These are phyloP conservation scores for Lactuca saligna DNA, from an alignment of 129 eudicot genomes.

Conservation along the genomic window DNA sequence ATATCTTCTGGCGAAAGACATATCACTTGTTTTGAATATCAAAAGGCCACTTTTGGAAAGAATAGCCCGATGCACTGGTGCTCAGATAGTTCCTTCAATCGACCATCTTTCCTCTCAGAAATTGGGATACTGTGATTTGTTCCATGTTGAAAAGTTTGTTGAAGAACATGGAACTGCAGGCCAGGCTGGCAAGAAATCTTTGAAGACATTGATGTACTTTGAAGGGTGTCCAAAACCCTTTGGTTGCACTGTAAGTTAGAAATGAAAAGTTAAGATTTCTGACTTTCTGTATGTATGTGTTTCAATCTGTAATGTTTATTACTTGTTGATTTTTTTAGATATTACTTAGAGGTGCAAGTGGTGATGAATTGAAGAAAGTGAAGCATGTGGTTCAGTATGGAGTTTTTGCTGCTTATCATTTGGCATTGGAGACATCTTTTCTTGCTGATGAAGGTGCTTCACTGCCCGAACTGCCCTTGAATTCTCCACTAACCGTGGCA, in stretches of 20 bases:
- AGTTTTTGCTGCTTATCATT: slow-evolving; percentile 94
- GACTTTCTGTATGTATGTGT: not conserved
- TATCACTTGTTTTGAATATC: slow-evolving; percentile 91
- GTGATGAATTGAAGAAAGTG: slow-evolving; percentile 95
- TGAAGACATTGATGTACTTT: slow-evolving; percentile 93
- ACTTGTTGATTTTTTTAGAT: slow-evolving; percentile 47
- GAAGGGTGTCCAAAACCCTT: slow-evolving; percentile 99
- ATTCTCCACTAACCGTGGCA: slow-evolving; percentile 73
- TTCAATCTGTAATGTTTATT: not conserved
- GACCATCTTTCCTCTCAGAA: slow-evolving; percentile 88
- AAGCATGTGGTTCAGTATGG: slow-evolving; percentile 95
- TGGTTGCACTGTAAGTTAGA: slow-evolving; percentile 89
- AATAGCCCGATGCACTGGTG: slow-evolving; percentile 97
- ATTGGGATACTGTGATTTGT: slow-evolving; percentile 80
- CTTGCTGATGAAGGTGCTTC: slow-evolving; percentile 99
- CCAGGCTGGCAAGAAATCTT: slow-evolving; percentile 76
- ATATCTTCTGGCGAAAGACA: slow-evolving; percentile 80
- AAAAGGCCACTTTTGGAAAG: slow-evolving; percentile 96
- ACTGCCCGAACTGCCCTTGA: slow-evolving; percentile 82
- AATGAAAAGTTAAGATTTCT: not conserved
- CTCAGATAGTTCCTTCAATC: slow-evolving; percentile 87
- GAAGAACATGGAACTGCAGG: slow-evolving; percentile 96
- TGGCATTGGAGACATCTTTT: slow-evolving; percentile 94
- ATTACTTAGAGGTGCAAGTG: slow-evolving; percentile 91
- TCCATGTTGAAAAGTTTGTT: slow-evolving; percentile 72